Conservation (phyloP, 768 basidiomycete species). For the Polyporus arcularius region DNA sequence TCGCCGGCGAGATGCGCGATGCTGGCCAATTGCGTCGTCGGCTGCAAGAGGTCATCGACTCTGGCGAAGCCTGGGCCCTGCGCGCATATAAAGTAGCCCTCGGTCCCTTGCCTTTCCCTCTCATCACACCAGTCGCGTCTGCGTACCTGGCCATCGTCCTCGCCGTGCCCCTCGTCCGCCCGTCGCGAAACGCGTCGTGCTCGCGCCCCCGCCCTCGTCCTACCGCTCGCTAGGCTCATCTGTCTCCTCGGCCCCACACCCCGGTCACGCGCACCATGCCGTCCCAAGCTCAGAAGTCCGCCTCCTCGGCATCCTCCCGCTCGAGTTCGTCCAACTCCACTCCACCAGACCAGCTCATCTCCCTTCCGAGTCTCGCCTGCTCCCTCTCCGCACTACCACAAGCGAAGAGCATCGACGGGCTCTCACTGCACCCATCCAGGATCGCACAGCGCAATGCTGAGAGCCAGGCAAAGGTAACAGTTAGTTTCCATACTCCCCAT, state of each 20-base stretch:
- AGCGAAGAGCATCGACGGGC: slow-evolving; percentile 67
- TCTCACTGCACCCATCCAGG: slow-evolving; percentile 65
- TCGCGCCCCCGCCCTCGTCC: neutral
- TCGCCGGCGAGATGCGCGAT: slow-evolving; percentile 12
- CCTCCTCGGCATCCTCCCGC: slow-evolving; percentile 27
- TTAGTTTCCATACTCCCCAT: neutral
- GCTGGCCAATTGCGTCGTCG: slow-evolving; percentile 8
- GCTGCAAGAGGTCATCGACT: slow-evolving; percentile 17
- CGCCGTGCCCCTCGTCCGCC: slow-evolving; percentile 4
- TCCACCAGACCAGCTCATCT: slow-evolving; percentile 57
- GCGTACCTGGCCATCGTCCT: neutral
- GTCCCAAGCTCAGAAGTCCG: slow-evolving; percentile 26
- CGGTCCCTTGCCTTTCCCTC: slow-evolving; percentile 24
- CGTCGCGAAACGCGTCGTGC: neutral
- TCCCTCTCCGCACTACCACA: slow-evolving; percentile 69
- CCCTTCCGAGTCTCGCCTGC: slow-evolving; percentile 72
- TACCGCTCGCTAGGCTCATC: slow-evolving; percentile 1
- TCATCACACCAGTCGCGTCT: slow-evolving; percentile 16
- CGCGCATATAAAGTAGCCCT: slow-evolving; percentile 31
- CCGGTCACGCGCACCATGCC: slow-evolving; percentile 12
- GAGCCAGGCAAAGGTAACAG: slow-evolving; percentile 72
- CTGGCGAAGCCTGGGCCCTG: slow-evolving; percentile 22
- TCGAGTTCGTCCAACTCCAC: slow-evolving; percentile 41
- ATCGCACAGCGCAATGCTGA: slow-evolving; percentile 67
- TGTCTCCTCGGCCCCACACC: neutral